Evolutionary conservation across 129 eudicot genomes (phyloP).

Genomic region (Centaurea solstitialis): DNA sequence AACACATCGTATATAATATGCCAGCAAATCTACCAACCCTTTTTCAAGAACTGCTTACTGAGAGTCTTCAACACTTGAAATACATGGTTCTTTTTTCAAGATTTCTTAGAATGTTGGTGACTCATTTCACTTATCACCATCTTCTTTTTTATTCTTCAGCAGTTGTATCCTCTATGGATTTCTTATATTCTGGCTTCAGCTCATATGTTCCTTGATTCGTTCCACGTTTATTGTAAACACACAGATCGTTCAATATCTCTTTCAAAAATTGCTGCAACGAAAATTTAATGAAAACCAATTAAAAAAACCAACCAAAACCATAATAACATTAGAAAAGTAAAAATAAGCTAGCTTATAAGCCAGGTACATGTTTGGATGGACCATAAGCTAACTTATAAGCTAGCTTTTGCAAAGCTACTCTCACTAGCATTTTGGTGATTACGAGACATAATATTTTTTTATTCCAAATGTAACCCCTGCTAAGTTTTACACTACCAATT

Average conservation of each 20-base stretch:
- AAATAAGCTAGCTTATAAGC: too few species aligned
- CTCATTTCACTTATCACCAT: not conserved
- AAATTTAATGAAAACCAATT: not conserved
- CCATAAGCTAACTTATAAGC: too few species aligned
- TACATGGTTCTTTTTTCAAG: not conserved
- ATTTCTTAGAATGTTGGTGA: not conserved
- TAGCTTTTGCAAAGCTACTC: too few species aligned
- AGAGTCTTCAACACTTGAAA: not conserved
- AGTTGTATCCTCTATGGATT: conserved; percentile 64
- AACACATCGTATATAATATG: not conserved
- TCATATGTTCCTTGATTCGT: conserved; percentile 79
- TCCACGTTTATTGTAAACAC: conserved; percentile 79
- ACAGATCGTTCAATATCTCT: conserved; percentile 71
- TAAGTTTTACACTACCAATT: too few species aligned
- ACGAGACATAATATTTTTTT: too few species aligned
- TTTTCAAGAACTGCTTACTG: not conserved
- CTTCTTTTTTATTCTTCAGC: conserved; percentile 35
- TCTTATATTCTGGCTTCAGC: conserved; percentile 83
- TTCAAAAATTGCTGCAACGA: conserved; percentile 74
- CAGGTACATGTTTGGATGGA: too few species aligned
- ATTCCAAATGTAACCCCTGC: too few species aligned
- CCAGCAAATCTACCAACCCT: not conserved
- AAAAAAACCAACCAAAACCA: not conserved
- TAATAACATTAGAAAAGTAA: not conserved
- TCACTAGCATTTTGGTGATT: too few species aligned